Evolutionary conservation across 331 rosid genomes (phyloP), one percentile per base, ranked within the genome.

Genomic region (Cucumis variabilis): DNA sequence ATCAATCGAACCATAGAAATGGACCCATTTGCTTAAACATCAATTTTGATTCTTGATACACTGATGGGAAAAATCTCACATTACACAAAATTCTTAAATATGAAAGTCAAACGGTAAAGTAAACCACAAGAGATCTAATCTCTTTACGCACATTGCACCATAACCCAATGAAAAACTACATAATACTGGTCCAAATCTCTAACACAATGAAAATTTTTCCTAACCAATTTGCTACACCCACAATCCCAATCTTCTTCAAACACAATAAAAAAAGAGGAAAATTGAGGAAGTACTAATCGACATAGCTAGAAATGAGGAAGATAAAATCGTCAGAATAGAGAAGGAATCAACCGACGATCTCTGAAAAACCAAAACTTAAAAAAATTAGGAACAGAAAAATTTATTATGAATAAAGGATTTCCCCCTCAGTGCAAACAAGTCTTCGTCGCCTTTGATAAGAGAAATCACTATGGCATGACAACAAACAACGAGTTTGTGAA

Each of bases 51-150:
- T 70, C 55, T 33, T 33, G 30, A 78, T 68, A 21, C 33, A 69
- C 63, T 65, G 50, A 20, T 46, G 79, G 79, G 48, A 62, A 48
- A 46, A 85, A 85, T 69, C 80, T 48, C 27, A 67, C 63, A 20
- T 27, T 11, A 70, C 51, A 50, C 75, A 25, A 48, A 67, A 69
- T 51, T 53, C 68, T n/a, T 27, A 48, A 85, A 69, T 23, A 27
- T 7, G n/a, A 68, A 85, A 70, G 80, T 71, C 66, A 85, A 69
- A 69, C 69, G 20, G 27, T 19, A 69, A 69, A 48, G 20, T 24
- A 67, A 48, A 51, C 80, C 80, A 25, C 80, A 17, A 85, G 68
- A 68, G 87, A 85, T 85, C 87, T 51, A 69, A 69, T 70, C 87
- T 68, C 62, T 17, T 46, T 28, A 33, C 67, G 11, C 21, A 30